Conservation (phyloP, 768 basidiomycete genomes). For the Leccinum rimulosum region DNA sequence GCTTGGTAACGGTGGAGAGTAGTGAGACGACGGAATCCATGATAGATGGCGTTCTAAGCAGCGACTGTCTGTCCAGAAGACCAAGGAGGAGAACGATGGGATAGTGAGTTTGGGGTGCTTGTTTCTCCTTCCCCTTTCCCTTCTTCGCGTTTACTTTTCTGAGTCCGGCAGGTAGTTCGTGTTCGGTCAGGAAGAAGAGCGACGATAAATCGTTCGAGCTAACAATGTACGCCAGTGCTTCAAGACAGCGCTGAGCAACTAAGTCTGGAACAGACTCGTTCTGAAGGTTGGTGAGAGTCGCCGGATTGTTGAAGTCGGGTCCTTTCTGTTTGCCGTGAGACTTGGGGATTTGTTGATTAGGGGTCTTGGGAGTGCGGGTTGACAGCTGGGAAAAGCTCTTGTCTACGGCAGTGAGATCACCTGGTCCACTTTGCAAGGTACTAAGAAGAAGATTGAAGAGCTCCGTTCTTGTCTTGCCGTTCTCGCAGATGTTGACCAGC, state of each 20-base stretch:
- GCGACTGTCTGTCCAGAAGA: constrained; percentile 80
- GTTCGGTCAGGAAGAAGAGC: constrained; percentile 93
- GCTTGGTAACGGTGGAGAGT: constrained; percentile 84
- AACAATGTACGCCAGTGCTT: constrained; percentile 87
- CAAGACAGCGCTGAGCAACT: constrained; percentile 91
- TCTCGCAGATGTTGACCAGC: constrained; percentile 94
- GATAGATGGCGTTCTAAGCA: constrained; percentile 84
- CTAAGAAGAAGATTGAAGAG: constrained; percentile 92
- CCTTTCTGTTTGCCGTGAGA: constrained; percentile 70
- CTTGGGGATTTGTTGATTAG: constrained; percentile 38
- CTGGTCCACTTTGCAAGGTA: constrained; percentile 92
- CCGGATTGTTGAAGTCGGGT: constrained; percentile 49
- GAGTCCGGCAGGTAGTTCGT: constrained; percentile 82
- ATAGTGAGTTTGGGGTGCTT: constrained; percentile 75
- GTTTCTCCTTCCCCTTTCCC: constrained; percentile 95
- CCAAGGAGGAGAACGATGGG: constrained; percentile 88
- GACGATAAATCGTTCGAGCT: constrained; percentile 80
- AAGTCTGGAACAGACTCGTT: constrained; percentile 88
- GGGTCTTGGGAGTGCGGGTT: constrained; percentile 59
- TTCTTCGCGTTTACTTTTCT: constrained; percentile 71
- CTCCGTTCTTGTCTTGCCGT: constrained; percentile 85
- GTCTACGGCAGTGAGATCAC: constrained; percentile 88
- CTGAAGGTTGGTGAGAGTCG: constrained; percentile 51
- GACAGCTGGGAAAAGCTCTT: constrained; percentile 93
- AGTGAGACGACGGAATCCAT: constrained; percentile 91